Conservation (phyloP, 805 yeast genomes). For the Komagataella pseudopastoris region DNA sequence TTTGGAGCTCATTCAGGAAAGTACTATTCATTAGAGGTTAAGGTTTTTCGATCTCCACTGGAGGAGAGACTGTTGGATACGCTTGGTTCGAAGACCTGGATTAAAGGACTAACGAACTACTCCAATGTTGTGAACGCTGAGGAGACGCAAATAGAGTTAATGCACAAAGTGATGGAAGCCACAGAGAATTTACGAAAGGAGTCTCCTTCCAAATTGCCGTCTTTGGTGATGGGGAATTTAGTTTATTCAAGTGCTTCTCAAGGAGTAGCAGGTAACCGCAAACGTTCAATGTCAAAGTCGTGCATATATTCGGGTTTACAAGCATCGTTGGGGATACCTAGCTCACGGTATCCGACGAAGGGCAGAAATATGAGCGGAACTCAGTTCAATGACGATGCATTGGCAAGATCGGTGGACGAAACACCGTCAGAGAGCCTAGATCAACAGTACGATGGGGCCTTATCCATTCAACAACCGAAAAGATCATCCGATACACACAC, state of each 20-base stretch:
- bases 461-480: background rate
- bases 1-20: conserved; percentile 59
- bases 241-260: background rate
- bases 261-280: background rate
- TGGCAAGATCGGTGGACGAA: background rate
- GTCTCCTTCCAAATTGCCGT: background rate
- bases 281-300: background rate
- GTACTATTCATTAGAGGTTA: conserved; percentile 55
- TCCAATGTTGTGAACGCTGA: background rate
- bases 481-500: background rate
- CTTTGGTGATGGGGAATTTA: background rate
- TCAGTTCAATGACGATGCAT: background rate
- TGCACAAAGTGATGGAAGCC: background rate
- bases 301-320: background rate
- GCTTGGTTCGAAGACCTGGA: background rate
- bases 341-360: background rate
- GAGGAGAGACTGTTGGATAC: conserved; percentile 30
- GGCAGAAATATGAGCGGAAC: background rate
- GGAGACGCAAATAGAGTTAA: background rate
- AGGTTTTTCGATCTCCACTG: conserved; percentile 36
- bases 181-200: background rate
- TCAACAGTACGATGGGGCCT: background rate
- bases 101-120: background rate
- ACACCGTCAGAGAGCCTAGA: background rate
- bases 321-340: background rate